Conservation (phyloP, 108 stramenopile species). For the Conticribra guillardii region DNA sequence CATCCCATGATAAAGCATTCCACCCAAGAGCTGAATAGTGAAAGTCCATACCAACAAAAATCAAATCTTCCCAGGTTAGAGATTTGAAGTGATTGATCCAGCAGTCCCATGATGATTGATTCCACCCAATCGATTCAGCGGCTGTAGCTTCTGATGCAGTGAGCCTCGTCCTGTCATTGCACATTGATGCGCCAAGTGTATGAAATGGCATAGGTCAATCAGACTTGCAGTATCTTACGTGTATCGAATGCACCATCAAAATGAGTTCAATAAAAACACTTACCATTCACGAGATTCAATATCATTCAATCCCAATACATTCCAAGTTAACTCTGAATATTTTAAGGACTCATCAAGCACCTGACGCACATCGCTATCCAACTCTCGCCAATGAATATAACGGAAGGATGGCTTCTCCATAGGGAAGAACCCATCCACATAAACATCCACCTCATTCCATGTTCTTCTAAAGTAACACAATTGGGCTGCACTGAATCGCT, state of each 20-base stretch:
- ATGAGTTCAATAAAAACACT: not conserved
- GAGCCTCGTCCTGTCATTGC: slow-evolving; percentile 10
- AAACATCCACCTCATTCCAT: slow-evolving; percentile 31
- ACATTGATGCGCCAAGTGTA: not conserved
- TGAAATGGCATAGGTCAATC: not conserved
- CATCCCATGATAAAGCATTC: slow-evolving; percentile 33
- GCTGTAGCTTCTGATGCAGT: not conserved
- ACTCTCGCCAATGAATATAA: slow-evolving; percentile 27
- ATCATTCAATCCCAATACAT: slow-evolving; percentile 28
- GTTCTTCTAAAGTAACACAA: slow-evolving; percentile 32
- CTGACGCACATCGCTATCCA: slow-evolving; percentile 14
- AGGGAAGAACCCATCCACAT: slow-evolving; percentile 11
- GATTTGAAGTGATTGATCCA: slow-evolving; percentile 39
- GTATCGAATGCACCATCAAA: not conserved
- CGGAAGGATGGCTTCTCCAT: slow-evolving; percentile 31
- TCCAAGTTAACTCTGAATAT: slow-evolving; percentile 41
- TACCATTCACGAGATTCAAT: slow-evolving; percentile 27
- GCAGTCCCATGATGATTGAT: slow-evolving; percentile 48
- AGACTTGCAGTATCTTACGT: not conserved
- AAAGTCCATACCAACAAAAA: slow-evolving; percentile 17
- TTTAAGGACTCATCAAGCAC: slow-evolving; percentile 10
- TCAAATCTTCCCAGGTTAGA: slow-evolving; percentile 24
- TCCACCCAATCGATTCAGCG: slow-evolving; percentile 26
- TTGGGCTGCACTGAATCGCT: slow-evolving; percentile 32
- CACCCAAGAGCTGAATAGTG: slow-evolving; percentile 30